Percentiles rank a stretch among this genome's conserved stretches.
Evolutionary conservation across 805 yeast genomes (phyloP).

Genomic region (Cyberlindnera xishuangbannaensis): DNA sequence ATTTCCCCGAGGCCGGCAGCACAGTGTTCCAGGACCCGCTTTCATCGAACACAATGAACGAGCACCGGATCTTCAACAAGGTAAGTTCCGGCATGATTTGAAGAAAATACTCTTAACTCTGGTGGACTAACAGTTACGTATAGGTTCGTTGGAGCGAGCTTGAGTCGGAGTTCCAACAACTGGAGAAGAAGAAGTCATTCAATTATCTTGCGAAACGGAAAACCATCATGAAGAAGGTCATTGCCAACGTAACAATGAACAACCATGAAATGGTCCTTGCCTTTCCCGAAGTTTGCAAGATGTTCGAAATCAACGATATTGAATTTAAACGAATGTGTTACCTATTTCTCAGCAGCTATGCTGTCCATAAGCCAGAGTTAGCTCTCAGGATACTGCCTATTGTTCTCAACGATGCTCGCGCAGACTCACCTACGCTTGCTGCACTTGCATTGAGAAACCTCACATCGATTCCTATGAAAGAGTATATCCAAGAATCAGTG

Average conservation of each 20-base stretch:
- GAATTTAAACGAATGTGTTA: conserved; percentile 70
- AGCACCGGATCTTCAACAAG: conserved; percentile 18
- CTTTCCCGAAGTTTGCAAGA: conserved; percentile 53
- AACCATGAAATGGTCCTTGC: conserved; percentile 68
- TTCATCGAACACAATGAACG: conserved; percentile 24
- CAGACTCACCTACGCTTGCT: conserved; percentile 42
- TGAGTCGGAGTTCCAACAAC: conserved; percentile 26
- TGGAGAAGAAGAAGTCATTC: conserved; percentile 32
- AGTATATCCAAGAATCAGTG: conserved; percentile 43
- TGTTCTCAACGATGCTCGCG: conserved; percentile 47
- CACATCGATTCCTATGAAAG: conserved; percentile 50
- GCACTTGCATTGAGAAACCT: conserved; percentile 61
- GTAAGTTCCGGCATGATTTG: conserved; percentile 10
- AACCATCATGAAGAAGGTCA: conserved; percentile 57
- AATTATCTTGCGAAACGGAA: conserved; percentile 32
- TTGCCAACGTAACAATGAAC: conserved; percentile 81
- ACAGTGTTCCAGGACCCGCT: too few species aligned
- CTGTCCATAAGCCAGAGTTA: conserved; percentile 49
- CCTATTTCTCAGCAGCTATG: conserved; percentile 58
- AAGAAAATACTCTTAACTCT: conserved; percentile 2
- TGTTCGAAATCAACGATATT: conserved; percentile 54
- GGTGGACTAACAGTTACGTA: too few species aligned
- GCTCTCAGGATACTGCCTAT: conserved; percentile 51
- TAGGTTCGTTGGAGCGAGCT: too few species aligned
- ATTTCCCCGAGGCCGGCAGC: too few species aligned